phyloP scores from a whole-genome alignment of 768 basidiomycete species.

The Russula earlei region DNA sequence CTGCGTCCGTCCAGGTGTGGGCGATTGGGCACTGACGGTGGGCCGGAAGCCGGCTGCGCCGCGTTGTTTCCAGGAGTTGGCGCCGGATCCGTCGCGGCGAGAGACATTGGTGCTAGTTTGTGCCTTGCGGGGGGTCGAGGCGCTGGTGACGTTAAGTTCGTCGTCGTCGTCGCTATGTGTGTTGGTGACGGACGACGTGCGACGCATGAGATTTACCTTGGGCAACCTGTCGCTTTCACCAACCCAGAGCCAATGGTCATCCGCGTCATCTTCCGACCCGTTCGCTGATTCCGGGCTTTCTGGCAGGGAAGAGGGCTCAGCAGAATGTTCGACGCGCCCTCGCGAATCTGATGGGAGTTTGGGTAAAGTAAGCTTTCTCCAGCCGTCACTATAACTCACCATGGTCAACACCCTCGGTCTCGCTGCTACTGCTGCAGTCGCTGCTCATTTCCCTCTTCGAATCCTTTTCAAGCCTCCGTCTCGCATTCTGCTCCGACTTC shows the following conservation, averaged over 20 bases:
- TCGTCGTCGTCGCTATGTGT: too few species aligned
- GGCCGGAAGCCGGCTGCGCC: background rate
- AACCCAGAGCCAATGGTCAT: too few species aligned
- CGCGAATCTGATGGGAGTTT: background rate
- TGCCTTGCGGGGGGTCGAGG: too few species aligned
- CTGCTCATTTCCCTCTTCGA: background rate
- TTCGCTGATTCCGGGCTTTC: background rate
- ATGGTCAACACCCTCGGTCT: background rate
- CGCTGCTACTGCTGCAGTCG: background rate
- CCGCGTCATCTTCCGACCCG: too few species aligned
- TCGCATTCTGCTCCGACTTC: background rate
- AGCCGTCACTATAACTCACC: background rate
- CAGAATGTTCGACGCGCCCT: background rate
- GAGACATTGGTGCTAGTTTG: too few species aligned
- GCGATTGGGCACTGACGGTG: too few species aligned
- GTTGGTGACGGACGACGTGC: too few species aligned
- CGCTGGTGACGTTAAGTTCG: too few species aligned
- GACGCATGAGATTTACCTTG: too few species aligned
- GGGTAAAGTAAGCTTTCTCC: background rate
- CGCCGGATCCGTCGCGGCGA: too few species aligned
- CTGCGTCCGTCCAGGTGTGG: too few species aligned
- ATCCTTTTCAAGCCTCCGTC: background rate
- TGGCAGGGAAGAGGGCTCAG: background rate
- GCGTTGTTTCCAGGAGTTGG: background rate
- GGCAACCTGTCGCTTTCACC: too few species aligned